Evolutionary conservation across 257 asterid genomes (phyloP), one percentile per base, ranked within the genome.

Genomic region (Perilla frutescens): DNA sequence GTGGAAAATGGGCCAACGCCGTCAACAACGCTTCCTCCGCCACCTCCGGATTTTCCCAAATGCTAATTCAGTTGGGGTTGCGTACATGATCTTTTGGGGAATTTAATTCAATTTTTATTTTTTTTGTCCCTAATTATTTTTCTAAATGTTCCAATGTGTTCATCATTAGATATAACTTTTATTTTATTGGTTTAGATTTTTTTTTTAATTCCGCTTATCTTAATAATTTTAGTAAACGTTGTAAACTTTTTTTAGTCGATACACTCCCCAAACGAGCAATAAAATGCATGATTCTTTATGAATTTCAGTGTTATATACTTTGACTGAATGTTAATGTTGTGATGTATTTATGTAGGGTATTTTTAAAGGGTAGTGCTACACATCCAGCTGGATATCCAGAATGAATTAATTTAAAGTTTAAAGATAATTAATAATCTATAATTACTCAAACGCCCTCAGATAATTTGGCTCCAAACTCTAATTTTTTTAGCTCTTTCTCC

Each of bases 1-100:
- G 92, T 90, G 10, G 96, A 85, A 76, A 88, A 92, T 70, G 97
- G 97, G 68, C 89, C 87, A 1, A 88, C 96, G 3, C 82, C 78
- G 0, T 44, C 80, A 0, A 81, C 92, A 5, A 84, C 59, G 9
- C 67, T 90, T 65, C 96, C 96, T 12, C 91, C 95, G 9, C 97
- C 97, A 1, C 97, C 97, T 0, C 61, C 84, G 0, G 96, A 88
- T 84, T 78, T 84, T 50, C 97, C 97, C 40, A 71, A 76, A 45
- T 91, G 97, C 68, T 84, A 66, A 64, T 37, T 7, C 10, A 40
- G 12, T 62, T 14, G 6, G 41, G 13, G 4, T 62, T 34, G 3
- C 37, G 34, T 39, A 3, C 0, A 5, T 64, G 3, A 40, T 34
- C 4, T 31, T 49, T 55, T 61, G 63, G 71, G 53, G 49, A 15